Evolutionary conservation across 331 rosid species (phyloP), one percentile per base, ranked within the genome.

Genomic region (Stylosanthes scabra): DNA sequence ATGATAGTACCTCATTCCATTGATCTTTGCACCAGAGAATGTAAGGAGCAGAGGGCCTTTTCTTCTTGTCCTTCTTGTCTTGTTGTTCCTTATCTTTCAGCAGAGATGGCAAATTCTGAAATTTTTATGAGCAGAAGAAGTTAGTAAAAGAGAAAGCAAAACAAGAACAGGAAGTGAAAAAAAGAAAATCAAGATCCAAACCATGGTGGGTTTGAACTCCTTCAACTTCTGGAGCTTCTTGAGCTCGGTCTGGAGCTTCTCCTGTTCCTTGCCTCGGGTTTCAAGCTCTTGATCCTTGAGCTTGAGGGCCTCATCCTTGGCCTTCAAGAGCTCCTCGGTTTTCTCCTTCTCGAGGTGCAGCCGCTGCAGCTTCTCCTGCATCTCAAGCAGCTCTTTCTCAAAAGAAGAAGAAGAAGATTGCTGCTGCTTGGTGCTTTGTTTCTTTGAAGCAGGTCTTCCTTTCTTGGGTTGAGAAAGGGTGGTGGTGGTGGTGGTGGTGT

Each of bases 201-300:
- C 99, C 96, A 94, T 67, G 54, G 77, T 85, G 63, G 99, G 99
- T 77, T 91, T 94, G 80, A 94, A 94, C 80, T 91, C 97, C 86
- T 94, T 91, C 78, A 84, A 39, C 60, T 94, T 94, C 72, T 88
- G 97, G 86, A 91, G 55, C 70, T 91, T 91, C 78, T 87, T 94
- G 55, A 94, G 70, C 77, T 93, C 95, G 7, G 66, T 55, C 72
- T 91, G 98, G 60, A 93, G 94, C 80, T 91, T 93, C 80, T 85
- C 93, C 41, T 86, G 94, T 75, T 85, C 82, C 4, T 73, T 44
- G 6, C 82, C 92, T 13, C 86, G 86, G 6, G 45, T 81, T 39
- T 79, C 82, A 2, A 93, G 90, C 82, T 93, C 95, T 46, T 90
- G 87, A 25, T 90, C 97, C 83, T 82, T 91, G 55, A 60, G 83